A percentile compares a stretch with the other conserved stretches of the same genome.
Evolutionary conservation across 2,329 filamentous ascomycete species (phyloP).

Genomic region (Ploettnerulaceae sp.): DNA sequence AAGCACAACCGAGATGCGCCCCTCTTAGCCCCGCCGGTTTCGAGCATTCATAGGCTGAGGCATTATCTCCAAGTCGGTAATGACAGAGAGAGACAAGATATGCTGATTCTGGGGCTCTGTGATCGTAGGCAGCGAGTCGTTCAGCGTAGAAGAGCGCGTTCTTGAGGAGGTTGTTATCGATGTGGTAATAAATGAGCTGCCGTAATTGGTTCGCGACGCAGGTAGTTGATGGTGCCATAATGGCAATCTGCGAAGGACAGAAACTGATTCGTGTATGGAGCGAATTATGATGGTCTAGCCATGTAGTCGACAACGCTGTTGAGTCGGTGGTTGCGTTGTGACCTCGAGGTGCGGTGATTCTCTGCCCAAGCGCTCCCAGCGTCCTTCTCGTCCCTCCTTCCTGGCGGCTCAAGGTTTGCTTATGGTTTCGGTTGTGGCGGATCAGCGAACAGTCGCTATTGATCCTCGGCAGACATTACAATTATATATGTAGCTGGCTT

Average conservation of each 20-base stretch:
- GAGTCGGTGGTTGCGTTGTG: constrained; percentile 13
- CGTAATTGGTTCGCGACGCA: constrained; percentile 39
- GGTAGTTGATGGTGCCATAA: constrained; percentile 31
- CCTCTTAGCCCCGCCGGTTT: constrained; percentile 67
- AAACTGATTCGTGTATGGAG: constrained; percentile 16
- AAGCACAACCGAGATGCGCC: constrained; percentile 78
- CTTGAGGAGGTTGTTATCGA: constrained; percentile 84
- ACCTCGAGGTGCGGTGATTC: constrained; percentile 2
- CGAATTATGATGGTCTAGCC: constrained; percentile 29
- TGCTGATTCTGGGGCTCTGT: constrained; percentile 70
- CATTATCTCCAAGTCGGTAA: constrained; percentile 74
- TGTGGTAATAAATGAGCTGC: constrained; percentile 60
- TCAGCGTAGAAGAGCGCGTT: constrained; percentile 94
- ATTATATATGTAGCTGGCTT: constrained; percentile 15
- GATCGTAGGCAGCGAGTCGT: constrained; percentile 78
- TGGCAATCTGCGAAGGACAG: constrained; percentile 16
- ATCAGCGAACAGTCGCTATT: constrained; percentile 21
- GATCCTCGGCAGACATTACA: constrained; percentile 20
- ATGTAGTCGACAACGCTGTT: constrained; percentile 24
- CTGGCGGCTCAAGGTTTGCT: neutral
- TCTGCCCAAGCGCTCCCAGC: constrained; percentile 13
- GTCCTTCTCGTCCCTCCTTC: constrained; percentile 11
- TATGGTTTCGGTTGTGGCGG: constrained; percentile 2
- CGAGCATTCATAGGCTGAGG: constrained; percentile 80
- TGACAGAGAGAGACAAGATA: constrained; percentile 84